A percentile compares a stretch with the other conserved stretches of the same genome.
Evolutionary conservation across 352 stramenopile genomes (phyloP).

Genomic region (Peronospora destructor): DNA sequence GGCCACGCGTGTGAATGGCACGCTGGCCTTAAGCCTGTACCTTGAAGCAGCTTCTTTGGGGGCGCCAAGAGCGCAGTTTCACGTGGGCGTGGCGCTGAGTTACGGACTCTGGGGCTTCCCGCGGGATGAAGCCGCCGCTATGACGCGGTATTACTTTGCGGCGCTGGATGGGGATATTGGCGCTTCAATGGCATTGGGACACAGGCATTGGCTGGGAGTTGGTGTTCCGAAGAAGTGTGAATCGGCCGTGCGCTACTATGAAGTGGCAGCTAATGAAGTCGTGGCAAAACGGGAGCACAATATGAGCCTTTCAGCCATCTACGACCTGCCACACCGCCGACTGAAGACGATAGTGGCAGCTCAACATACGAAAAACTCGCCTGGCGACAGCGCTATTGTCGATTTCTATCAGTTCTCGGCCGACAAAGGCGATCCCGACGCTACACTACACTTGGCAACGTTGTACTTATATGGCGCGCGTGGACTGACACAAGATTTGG

Average conservation of each 20-base stretch:
- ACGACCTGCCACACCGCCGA: conserved; percentile 63
- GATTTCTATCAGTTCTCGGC: conserved; percentile 88
- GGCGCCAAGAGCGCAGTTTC: conserved; percentile 69
- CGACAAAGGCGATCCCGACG: conserved; percentile 79
- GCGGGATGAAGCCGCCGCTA: conserved; percentile 52
- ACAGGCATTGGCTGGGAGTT: conserved; percentile 69
- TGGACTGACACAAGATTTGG: conserved; percentile 63
- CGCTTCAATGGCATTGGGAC: conserved; percentile 70
- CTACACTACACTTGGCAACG: conserved; percentile 78
- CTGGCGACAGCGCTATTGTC: conserved; percentile 70
- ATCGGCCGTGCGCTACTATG: conserved; percentile 82
- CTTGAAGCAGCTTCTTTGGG: conserved; percentile 48
- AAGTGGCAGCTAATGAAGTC: conserved; percentile 77
- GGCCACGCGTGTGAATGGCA: conserved; percentile 52
- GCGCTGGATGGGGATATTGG: conserved; percentile 55
- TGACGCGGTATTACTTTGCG: conserved; percentile 84
- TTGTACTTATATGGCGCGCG: conserved; percentile 80
- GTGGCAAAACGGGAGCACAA: conserved; percentile 57
- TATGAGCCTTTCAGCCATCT: conserved; percentile 48
- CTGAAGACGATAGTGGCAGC: conserved; percentile 67
- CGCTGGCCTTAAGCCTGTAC: conserved; percentile 66
- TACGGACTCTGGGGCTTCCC: conserved; percentile 74
- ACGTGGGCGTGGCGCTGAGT: conserved; percentile 75
- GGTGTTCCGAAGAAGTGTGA: conserved; percentile 79
- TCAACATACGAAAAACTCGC: conserved; percentile 77